Evolutionary conservation across 2,329 filamentous ascomycete species (phyloP).

Genomic region (Torrubiella hemipterigena): DNA sequence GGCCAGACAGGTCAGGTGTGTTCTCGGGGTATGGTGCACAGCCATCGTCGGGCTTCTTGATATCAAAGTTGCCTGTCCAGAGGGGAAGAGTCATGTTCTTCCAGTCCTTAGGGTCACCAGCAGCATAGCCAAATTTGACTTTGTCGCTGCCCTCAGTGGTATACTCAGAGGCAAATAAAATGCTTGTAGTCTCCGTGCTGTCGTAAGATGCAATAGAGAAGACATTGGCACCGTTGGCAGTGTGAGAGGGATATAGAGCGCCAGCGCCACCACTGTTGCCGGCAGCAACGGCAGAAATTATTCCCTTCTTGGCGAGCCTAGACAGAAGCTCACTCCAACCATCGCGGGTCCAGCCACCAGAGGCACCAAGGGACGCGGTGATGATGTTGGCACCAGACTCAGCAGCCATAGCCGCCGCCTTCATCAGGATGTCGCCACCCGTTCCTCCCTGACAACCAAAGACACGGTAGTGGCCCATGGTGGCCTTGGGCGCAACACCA

Average conservation of each 20-base stretch:
- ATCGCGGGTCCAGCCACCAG: slow-evolving; percentile 15
- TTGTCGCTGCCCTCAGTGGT: slow-evolving; percentile 23
- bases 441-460: slow-evolving; percentile 21
- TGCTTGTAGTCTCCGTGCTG: slow-evolving; percentile 11
- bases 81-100: slow-evolving; percentile 31
- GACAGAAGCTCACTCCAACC: slow-evolving; percentile 6
- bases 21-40: slow-evolving; percentile 12
- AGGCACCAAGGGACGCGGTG: slow-evolving; percentile 15
- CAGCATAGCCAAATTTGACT: slow-evolving; percentile 19
- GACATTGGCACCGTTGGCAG: slow-evolving; percentile 8
- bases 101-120: slow-evolving; percentile 25
- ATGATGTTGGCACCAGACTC: slow-evolving; percentile 26
- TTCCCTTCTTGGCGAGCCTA: slow-evolving; percentile 5
- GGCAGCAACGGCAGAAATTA: slow-evolving; percentile 10
- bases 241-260: slow-evolving; percentile 6
- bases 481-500: slow-evolving; percentile 27
- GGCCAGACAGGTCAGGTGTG: slow-evolving; percentile 43
- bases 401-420: slow-evolving; percentile 28
- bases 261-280: slow-evolving; percentile 16
- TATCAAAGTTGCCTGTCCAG: slow-evolving; percentile 36
- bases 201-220: slow-evolving; percentile 8
- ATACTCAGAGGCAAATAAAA: slow-evolving; percentile 21
- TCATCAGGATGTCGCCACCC: slow-evolving; percentile 26
- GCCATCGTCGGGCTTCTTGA: slow-evolving; percentile 11
- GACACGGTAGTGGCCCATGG: slow-evolving; percentile 26